Conservation (phyloP, 176 grass and related monocot species). For the Pontederia paniculata region DNA sequence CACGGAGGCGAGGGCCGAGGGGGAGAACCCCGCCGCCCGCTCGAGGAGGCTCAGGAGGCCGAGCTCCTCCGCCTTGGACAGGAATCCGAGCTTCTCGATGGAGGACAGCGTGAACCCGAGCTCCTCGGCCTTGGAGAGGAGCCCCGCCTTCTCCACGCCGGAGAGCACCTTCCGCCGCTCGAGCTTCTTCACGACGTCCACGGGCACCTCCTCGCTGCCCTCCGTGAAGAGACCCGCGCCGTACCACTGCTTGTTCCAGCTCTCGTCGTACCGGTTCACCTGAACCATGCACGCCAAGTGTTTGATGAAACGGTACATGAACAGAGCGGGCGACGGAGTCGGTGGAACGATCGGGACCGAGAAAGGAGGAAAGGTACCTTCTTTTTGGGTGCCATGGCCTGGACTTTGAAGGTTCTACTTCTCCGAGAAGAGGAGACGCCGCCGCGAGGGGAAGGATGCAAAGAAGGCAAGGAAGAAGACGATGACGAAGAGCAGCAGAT, state of each 20-base stretch:
- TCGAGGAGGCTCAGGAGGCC: constrained; percentile 96
- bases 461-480: background rate
- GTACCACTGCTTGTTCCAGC: constrained; percentile 91
- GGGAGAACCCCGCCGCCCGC: constrained; percentile 38
- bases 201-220: constrained; percentile 62
- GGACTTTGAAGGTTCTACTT: constrained; percentile 43
- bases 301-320: too few relatives aligned
- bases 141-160: constrained; percentile 70
- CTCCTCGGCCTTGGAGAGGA: constrained; percentile 90
- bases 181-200: constrained; percentile 89
- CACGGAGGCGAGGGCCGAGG: constrained; percentile 64
- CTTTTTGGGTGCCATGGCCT: constrained; percentile 72
- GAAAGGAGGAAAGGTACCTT: constrained; percentile 32
- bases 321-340: background rate
- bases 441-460: background rate
- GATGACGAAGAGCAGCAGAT: background rate
- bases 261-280: constrained; percentile 90
- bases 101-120: constrained; percentile 79
- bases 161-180: constrained; percentile 88
- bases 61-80: constrained; percentile 88
- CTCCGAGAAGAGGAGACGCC: background rate
- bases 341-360: background rate
- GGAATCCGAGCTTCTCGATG: constrained; percentile 53
- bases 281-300: too few relatives aligned
- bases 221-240: constrained; percentile 80